A percentile compares a stretch with the other conserved stretches of the same genome.
These are phyloP conservation scores for Sclerotinia nivalis DNA, from an alignment of 2,329 filamentous ascomycete genomes.

Conservation along the genomic window DNA sequence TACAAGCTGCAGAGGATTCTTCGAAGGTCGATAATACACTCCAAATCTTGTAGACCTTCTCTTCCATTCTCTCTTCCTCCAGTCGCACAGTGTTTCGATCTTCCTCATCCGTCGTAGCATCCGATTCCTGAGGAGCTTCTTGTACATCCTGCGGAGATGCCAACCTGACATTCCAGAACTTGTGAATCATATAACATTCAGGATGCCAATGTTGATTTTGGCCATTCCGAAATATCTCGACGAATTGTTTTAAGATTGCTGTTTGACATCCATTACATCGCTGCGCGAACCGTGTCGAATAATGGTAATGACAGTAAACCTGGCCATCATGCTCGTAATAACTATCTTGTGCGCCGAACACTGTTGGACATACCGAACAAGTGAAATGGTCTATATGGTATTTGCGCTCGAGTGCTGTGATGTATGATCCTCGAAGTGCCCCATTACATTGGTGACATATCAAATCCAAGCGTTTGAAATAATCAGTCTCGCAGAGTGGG, in stretches of 20 bases:
- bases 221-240: constrained; percentile 96
- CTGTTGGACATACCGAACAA: constrained; percentile 91
- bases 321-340: constrained; percentile 98
- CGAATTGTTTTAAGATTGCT: constrained; percentile 96
- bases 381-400: constrained; percentile 99
- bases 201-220: constrained; percentile 99
- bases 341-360: constrained; percentile 97
- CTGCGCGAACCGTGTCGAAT: constrained; percentile 95
- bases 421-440: constrained; percentile 93
- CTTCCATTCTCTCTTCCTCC: constrained; percentile 92
- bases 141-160: constrained; percentile 47
- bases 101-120: constrained; percentile 62
- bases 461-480: constrained; percentile 88
- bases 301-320: constrained; percentile 98
- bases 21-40: constrained; percentile 96
- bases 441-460: constrained; percentile 91
- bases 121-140: constrained; percentile 44
- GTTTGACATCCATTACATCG: constrained; percentile 96
- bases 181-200: constrained; percentile 99
- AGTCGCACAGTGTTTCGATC: constrained; percentile 75
- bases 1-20: constrained; percentile 95
- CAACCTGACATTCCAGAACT: constrained; percentile 98
- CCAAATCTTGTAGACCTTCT: constrained; percentile 98
- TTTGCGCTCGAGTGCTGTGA: constrained; percentile 94
- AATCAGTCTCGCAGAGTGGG: constrained; percentile 95